Base-by-base conservation (phyloP, 2,329 filamentous ascomycete species). In the Lachnellula hyalina region DNA sequence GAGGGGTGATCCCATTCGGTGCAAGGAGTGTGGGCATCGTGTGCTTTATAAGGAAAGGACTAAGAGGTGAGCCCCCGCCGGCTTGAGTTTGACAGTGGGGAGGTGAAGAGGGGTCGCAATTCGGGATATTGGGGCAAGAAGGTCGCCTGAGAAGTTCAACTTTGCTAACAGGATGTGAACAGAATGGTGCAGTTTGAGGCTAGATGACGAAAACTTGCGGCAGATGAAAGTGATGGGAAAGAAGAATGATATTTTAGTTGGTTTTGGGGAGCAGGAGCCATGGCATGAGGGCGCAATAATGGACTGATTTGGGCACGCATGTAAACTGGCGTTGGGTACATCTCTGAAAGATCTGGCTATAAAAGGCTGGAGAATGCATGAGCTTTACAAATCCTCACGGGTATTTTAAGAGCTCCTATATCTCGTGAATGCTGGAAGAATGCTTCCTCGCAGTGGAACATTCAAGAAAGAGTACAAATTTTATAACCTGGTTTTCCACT, bases 151-250 rank as follows among this genome's bases (percentile, higher is more conserved):
- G 19, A 19, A 44, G 21, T 9, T 35, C 35, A 28, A 40, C 34
- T 23, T 17, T 56, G 57, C 64, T 69, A 53, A 70, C 53, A 21
- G 21, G 52, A 17, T 7, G 15, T 55, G 21, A 47, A 53, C 65
- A 96, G 93, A 69, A 96, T 97, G 92, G 92, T 97, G 50, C 94
- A 99, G 75, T 97, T 99, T 68, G 92, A 99, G 78, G 94, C 94
- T 50, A 84, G 93, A 74, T 97, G 42, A 49, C 19, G 35, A 45
- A 32, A 38, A 15, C 15, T 17, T 11, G 28, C 28, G 8, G 28
- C 9, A 32, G 36, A 49, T 32, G 40, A 34, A 41, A 14, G n/a
- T 42, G 4, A 28, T 17, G 32, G 23, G 53, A 52, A 52, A 51
- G 46, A 36, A 38, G 21, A 32, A 9, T 12, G 28, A 32, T 32